Evolutionary conservation across 257 asterid genomes (phyloP).

Genomic region (Forsythia suspensa): DNA sequence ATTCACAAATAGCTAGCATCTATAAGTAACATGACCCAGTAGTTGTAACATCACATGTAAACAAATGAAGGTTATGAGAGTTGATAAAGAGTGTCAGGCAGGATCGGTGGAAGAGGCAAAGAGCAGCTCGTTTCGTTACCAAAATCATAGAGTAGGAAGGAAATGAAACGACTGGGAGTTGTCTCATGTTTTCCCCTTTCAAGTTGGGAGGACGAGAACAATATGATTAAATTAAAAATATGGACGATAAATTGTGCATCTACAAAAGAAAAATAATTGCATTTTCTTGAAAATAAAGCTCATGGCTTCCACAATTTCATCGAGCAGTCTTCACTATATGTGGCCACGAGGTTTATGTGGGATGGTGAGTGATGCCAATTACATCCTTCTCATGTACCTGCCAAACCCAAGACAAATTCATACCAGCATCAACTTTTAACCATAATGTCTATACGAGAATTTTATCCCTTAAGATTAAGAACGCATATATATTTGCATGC

Average conservation of each 20-base stretch:
- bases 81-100: no score
- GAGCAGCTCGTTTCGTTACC: no score
- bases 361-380: slow-evolving; percentile 91
- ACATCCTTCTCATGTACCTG: slow-evolving; percentile 97
- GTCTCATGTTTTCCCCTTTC: background rate
- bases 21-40: no score
- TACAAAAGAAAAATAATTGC: no score
- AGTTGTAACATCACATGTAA: no score
- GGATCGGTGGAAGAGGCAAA: no score
- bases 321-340: slow-evolving; percentile 77
- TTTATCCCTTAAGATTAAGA: slow-evolving; percentile 36
- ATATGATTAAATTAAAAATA: no score
- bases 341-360: slow-evolving; percentile 79
- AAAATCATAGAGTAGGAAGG: no score
- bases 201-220: background rate
- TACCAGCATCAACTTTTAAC: background rate
- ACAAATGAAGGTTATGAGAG: no score
- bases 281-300: background rate
- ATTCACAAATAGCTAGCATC: no score
- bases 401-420: background rate
- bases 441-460: background rate
- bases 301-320: slow-evolving; percentile 96
- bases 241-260: background rate
- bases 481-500: no score
- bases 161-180: no score